Percentiles rank a stretch among this genome's conserved stretches.
These are phyloP conservation scores for Mucor saturninus DNA, from an alignment of 371 early-diverging fungal genomes.

Conservation along the genomic window DNA sequence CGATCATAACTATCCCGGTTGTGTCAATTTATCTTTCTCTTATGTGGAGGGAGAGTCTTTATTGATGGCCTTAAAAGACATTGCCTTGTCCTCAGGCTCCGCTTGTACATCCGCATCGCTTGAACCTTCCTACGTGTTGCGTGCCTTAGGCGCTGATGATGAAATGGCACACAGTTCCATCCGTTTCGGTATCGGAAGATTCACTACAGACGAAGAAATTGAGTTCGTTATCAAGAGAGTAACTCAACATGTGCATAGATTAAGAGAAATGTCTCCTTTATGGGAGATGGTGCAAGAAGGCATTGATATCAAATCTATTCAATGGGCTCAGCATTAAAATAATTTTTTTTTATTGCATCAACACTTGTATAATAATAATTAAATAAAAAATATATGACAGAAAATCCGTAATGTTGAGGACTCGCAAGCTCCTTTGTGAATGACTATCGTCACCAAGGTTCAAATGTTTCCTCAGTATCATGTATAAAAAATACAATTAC, in stretches of 20 bases:
- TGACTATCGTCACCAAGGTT: too few relatives aligned
- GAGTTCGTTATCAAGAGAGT: slow-evolving; percentile 91
- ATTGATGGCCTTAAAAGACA: slow-evolving; percentile 98
- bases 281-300: slow-evolving; percentile 99
- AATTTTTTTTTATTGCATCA: not conserved
- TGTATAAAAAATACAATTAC: too few relatives aligned
- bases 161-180: slow-evolving; percentile 99
- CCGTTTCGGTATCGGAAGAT: slow-evolving; percentile 98
- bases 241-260: slow-evolving; percentile 85
- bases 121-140: slow-evolving; percentile 98
- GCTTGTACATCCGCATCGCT: slow-evolving; percentile 99
- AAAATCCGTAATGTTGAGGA: too few relatives aligned
- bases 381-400: too few relatives aligned
- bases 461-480: too few relatives aligned
- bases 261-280: slow-evolving; percentile 98
- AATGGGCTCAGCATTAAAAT: slow-evolving; percentile 89
- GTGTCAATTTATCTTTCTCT: slow-evolving; percentile 99
- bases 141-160: slow-evolving; percentile 98
- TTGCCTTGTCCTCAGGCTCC: slow-evolving; percentile 97
- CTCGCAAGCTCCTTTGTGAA: too few relatives aligned
- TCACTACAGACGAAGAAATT: slow-evolving; percentile 97
- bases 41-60: slow-evolving; percentile 99
- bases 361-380: too few relatives aligned
- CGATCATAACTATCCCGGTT: slow-evolving; percentile 84
- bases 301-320: slow-evolving; percentile 89